These are phyloP conservation scores for Paracoccidioides lutzii DNA, from an alignment of 2,329 filamentous ascomycete genomes.

Conservation along the genomic window DNA sequence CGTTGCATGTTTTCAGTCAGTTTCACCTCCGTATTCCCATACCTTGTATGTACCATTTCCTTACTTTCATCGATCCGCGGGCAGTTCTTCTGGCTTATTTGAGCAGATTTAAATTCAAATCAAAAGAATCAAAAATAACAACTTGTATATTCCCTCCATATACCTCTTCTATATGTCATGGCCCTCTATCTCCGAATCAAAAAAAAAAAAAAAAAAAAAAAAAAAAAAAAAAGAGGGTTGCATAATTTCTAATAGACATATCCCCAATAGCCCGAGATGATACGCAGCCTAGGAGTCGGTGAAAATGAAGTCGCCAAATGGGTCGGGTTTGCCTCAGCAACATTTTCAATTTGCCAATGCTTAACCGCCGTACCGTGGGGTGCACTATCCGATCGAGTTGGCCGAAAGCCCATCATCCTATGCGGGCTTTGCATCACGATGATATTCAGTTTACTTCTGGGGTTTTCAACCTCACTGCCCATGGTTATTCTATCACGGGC, in stretches of 20 bases:
- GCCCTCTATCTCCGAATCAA: background rate
- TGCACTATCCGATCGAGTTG: slow-evolving; percentile 60
- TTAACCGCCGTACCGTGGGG: slow-evolving; percentile 64
- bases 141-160: background rate
- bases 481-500: slow-evolving; percentile 71
- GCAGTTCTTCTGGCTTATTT: background rate
- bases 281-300: slow-evolving; percentile 60
- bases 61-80: background rate
- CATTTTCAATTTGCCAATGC: slow-evolving; percentile 61
- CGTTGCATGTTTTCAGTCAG: slow-evolving; percentile 26
- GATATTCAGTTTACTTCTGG: slow-evolving; percentile 68
- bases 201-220: background rate
- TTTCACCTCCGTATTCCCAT: slow-evolving; percentile 57
- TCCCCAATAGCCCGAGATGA: slow-evolving; percentile 59
- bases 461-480: slow-evolving; percentile 62
- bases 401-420: slow-evolving; percentile 72
- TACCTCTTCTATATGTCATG: background rate
- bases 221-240: slow-evolving; percentile 5
- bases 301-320: slow-evolving; percentile 59
- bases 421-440: slow-evolving; percentile 64
- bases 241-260: slow-evolving; percentile 12
- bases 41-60: slow-evolving; percentile 33
- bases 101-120: background rate
- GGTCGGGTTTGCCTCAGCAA: slow-evolving; percentile 61
- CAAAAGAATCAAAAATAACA: background rate